A percentile compares a stretch with the other conserved stretches of the same genome.
Evolutionary conservation across 2,329 filamentous ascomycete species (phyloP).

Genomic region (Trichoderma sp.): DNA sequence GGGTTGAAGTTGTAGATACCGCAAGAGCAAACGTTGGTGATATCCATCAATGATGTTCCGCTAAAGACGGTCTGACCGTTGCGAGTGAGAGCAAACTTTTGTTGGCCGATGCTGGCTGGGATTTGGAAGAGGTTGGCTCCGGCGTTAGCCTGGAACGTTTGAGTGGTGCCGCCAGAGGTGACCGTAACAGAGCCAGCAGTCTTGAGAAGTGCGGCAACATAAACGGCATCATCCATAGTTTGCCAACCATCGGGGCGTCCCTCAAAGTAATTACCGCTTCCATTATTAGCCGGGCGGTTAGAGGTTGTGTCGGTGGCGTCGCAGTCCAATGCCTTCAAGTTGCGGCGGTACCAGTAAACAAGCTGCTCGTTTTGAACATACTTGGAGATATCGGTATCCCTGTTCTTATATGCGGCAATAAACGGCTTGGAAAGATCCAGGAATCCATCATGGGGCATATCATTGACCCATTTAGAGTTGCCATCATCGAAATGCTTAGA

Average conservation of each 20-base stretch:
- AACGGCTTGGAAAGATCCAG: conserved; percentile 55
- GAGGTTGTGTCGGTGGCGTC: conserved; percentile 54
- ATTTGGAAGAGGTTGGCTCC: conserved; percentile 41
- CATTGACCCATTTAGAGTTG: conserved; percentile 52
- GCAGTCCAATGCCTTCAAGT: conserved; percentile 47
- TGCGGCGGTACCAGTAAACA: conserved; percentile 58
- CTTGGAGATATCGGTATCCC: conserved; percentile 39
- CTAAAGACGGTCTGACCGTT: conserved; percentile 43
- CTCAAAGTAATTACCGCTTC: conserved; percentile 52
- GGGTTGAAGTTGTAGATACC: conserved; percentile 60
- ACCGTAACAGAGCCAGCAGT: conserved; percentile 46
- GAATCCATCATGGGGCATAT: conserved; percentile 55
- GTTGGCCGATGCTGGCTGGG: conserved; percentile 45
- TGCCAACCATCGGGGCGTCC: conserved; percentile 54
- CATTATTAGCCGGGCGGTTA: conserved; percentile 43
- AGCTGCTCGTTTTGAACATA: conserved; percentile 52
- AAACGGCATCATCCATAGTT: conserved; percentile 51
- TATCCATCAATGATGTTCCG: conserved; percentile 50
- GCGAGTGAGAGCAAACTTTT: conserved; percentile 46
- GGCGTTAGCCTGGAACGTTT: conserved; percentile 36
- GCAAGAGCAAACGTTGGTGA: conserved; percentile 50
- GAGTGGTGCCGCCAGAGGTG: conserved; percentile 45
- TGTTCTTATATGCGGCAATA: conserved; percentile 54
- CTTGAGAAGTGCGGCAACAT: conserved; percentile 52
- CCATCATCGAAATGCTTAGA: conserved; percentile 45